A percentile compares a stretch with the other conserved stretches of the same genome.
Conservation (phyloP, 2,329 filamentous ascomycete species). For the Drechslerella stenobrocha region DNA sequence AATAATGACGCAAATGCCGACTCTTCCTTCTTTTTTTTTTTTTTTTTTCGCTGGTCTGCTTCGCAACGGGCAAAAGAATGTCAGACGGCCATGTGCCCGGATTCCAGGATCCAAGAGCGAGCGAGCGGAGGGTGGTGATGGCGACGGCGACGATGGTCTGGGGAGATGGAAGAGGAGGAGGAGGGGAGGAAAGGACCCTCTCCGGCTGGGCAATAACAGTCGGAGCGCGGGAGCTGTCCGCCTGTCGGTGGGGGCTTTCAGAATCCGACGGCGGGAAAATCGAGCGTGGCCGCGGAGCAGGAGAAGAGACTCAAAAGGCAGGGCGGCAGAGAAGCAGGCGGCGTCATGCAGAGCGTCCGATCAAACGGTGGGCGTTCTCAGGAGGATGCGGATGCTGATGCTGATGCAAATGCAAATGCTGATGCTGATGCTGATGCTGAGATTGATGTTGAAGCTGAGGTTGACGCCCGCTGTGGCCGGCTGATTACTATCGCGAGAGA, state of each 20-base stretch:
- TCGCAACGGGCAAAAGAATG: background rate
- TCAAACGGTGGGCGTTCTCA: background rate
- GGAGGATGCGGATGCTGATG: background rate
- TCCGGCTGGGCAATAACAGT: slow-evolving; percentile 13
- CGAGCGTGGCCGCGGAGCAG: background rate
- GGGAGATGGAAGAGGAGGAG: background rate
- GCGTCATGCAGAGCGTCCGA: slow-evolving; percentile 4
- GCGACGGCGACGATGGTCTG: background rate
- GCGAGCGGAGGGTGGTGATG: background rate
- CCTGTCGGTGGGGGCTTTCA: slow-evolving; percentile 33
- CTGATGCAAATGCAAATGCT: too few species aligned
- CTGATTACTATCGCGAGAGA: too few species aligned
- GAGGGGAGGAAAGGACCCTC: background rate
- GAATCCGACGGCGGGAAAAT: slow-evolving; percentile 4
- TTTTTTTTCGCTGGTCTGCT: background rate
- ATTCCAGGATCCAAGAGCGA: background rate
- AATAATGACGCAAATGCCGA: slow-evolving; percentile 49
- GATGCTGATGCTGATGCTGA: too few species aligned
- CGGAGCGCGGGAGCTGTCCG: slow-evolving; percentile 29
- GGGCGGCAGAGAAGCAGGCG: background rate
- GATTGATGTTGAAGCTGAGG: too few species aligned
- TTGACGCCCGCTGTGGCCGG: too few species aligned
- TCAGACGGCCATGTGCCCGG: background rate
- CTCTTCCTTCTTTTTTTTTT: slow-evolving; percentile 6
- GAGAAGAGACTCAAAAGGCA: background rate